Evolutionary conservation across 768 basidiomycete genomes (phyloP).

Genomic region (Russula griseocarnosa): DNA sequence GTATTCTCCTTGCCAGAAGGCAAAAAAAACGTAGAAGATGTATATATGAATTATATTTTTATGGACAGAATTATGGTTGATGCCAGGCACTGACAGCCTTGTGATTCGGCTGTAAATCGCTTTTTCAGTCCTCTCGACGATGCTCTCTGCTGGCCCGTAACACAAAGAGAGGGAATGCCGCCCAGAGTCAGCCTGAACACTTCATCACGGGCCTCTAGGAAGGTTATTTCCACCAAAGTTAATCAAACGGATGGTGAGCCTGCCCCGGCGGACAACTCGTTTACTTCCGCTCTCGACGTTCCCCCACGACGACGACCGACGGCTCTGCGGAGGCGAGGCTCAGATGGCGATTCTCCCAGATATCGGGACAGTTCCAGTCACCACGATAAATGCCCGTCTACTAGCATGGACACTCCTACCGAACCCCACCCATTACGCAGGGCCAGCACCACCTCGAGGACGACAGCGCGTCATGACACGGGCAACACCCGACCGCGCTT

Average conservation of each 20-base stretch:
- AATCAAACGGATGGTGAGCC: neutral
- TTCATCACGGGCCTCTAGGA: neutral
- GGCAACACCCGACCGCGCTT: conserved; percentile 24
- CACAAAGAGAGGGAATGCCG: conserved; percentile 17
- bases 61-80: neutral
- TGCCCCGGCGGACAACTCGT: conserved; percentile 10
- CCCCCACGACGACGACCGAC: conserved; percentile 12
- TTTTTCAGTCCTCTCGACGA: conserved; percentile 7
- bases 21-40: neutral
- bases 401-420: conserved; percentile 29
- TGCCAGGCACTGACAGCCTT: neutral
- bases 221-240: neutral
- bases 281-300: conserved; percentile 27
- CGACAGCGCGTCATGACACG: conserved; percentile 18
- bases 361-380: conserved; percentile 19
- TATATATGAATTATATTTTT: conserved; percentile 8
- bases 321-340: conserved; percentile 31
- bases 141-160: conserved; percentile 10
- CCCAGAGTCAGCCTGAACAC: conserved; percentile 19
- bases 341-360: conserved; percentile 29
- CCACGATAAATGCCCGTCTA: conserved; percentile 31
- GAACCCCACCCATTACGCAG: conserved; percentile 25
- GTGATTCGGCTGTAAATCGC: neutral
- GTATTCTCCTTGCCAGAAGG: neutral
- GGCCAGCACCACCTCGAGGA: conserved; percentile 18